Evolutionary conservation across 768 basidiomycete species (phyloP).

Genomic region (Tubosaeta sp.): DNA sequence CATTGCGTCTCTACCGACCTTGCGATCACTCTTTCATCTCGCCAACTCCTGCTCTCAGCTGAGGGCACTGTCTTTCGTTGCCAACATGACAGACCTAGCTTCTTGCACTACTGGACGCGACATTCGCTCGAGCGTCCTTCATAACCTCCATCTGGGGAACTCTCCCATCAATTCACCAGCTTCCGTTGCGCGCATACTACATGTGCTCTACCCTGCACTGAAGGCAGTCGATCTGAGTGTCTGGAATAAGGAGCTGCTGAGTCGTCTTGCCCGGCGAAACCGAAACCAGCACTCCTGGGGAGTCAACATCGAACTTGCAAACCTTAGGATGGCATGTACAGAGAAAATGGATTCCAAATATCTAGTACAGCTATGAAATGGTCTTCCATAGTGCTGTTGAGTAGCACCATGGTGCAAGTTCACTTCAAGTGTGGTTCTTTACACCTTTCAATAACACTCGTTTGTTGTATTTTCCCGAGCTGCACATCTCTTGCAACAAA

Average conservation of each 20-base stretch:
- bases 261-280: constrained; percentile 6
- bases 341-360: background rate
- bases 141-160: constrained; percentile 19
- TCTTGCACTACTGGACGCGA: background rate
- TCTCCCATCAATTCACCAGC: constrained; percentile 11
- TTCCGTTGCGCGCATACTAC: constrained; percentile 9
- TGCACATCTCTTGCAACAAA: too few species aligned
- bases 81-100: constrained; percentile 11
- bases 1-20: constrained; percentile 17
- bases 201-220: constrained; percentile 16
- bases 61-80: constrained; percentile 19
- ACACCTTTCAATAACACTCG: too few species aligned
- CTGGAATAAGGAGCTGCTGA: constrained; percentile 14
- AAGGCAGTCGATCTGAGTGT: constrained; percentile 17
- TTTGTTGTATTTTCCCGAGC: too few species aligned
- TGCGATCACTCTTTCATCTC: constrained; percentile 13
- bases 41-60: constrained; percentile 11
- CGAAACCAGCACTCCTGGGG: constrained; percentile 16
- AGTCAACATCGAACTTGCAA: constrained; percentile 15
- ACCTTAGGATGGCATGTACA: background rate
- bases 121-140: constrained; percentile 2
- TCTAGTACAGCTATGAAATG: background rate
- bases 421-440: too few species aligned
- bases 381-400: background rate
- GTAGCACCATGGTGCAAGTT: too few species aligned